phyloP scores from a whole-genome alignment of 116 monocot species.

The Cymodocea nodosa region DNA sequence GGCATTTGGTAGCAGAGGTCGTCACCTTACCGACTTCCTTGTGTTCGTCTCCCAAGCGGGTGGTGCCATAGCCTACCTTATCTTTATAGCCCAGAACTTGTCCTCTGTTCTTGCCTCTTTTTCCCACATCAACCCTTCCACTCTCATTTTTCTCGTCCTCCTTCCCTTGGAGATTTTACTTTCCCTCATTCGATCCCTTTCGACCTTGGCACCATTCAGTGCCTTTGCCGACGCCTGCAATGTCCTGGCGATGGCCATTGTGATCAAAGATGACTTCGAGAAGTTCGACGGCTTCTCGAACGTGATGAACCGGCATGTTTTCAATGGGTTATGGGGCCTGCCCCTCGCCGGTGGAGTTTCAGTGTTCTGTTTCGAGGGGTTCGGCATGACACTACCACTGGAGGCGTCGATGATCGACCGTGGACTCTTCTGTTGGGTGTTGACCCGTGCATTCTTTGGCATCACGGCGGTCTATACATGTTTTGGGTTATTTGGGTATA shows the following conservation, averaged over 20 bases:
- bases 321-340: constrained; percentile 52
- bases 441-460: constrained; percentile 47
- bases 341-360: constrained; percentile 72
- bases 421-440: constrained; percentile 47
- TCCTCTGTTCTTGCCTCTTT: constrained; percentile 34
- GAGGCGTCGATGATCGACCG: constrained; percentile 85
- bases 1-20: constrained; percentile 59
- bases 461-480: constrained; percentile 44
- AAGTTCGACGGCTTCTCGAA: constrained; percentile 23
- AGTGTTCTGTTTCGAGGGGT: constrained; percentile 93
- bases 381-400: constrained; percentile 75
- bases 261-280: constrained; percentile 67
- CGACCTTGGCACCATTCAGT: constrained; percentile 80
- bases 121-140: constrained; percentile 21
- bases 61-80: constrained; percentile 71
- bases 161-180: constrained; percentile 61
- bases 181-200: constrained; percentile 68
- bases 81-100: constrained; percentile 89
- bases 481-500: constrained; percentile 68
- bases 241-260: constrained; percentile 79
- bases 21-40: constrained; percentile 60
- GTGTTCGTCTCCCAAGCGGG: constrained; percentile 71
- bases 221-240: constrained; percentile 85
- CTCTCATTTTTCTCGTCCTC: constrained; percentile 58
- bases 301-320: constrained; percentile 19